phyloP scores from a whole-genome alignment of 768 basidiomycete species.

The Heimioporus sp. region DNA sequence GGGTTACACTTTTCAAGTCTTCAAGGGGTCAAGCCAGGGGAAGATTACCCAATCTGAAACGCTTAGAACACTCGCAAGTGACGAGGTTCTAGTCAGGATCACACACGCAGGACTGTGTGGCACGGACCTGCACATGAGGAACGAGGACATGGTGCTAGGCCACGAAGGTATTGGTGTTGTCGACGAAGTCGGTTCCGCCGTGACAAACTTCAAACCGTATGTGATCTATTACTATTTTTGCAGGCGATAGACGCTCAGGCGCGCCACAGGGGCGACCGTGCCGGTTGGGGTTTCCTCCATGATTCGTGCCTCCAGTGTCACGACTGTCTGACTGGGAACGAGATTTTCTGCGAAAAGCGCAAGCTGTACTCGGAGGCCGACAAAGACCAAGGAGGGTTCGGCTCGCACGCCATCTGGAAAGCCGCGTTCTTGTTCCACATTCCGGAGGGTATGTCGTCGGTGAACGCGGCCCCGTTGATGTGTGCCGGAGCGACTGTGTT shows the following conservation, averaged over 20 bases:
- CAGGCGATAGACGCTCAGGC: not conserved
- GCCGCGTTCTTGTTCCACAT: constrained; percentile 35
- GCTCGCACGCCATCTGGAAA: constrained; percentile 35
- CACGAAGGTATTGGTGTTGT: constrained; percentile 40
- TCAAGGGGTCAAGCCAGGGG: constrained; percentile 18
- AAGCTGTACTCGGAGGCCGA: constrained; percentile 25
- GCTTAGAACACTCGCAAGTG: constrained; percentile 17
- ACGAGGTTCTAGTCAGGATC: constrained; percentile 31
- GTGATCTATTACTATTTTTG: constrained; percentile 2
- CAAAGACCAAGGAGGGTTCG: constrained; percentile 35
- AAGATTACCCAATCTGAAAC: constrained; percentile 11
- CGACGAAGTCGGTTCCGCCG: constrained; percentile 30
- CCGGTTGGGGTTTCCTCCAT: constrained; percentile 37
- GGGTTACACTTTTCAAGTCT: constrained; percentile 16
- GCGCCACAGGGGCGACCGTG: constrained; percentile 31
- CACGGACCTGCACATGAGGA: constrained; percentile 36
- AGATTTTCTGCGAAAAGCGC: constrained; percentile 24
- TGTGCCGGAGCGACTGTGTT: constrained; percentile 38
- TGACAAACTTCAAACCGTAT: constrained; percentile 33
- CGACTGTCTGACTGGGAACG: constrained; percentile 33
- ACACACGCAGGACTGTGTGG: constrained; percentile 38
- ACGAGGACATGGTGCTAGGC: constrained; percentile 36
- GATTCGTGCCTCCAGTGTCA: constrained; percentile 32
- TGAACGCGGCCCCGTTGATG: constrained; percentile 35
- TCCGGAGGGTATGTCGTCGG: constrained; percentile 30